Evolutionary conservation across 768 basidiomycete genomes (phyloP), one percentile per base, ranked within the genome.

Genomic region (Leccinum longicurvipes): DNA sequence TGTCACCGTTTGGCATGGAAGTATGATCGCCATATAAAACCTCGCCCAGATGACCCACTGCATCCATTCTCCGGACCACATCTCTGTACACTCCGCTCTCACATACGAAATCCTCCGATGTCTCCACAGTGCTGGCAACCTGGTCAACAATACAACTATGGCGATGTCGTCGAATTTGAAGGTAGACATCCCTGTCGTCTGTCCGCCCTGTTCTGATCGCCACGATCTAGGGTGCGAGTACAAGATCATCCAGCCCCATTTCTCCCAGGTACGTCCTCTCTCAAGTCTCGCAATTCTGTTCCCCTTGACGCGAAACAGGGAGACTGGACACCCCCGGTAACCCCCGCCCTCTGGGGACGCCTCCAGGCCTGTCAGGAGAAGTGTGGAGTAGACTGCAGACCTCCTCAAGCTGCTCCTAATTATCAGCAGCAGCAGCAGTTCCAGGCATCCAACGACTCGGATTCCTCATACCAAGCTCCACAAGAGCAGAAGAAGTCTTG

Each of bases 181-280:
- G 82, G 87, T 82, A 58, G 21, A 63, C 46, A 41, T n/a, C 15
- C 29, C n/a, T 32, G 27, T 31, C 47, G 7, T 11, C 29, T 25
- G 19, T 39, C 39, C 6, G 3, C 3, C 53, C 21, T 29, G 48
- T 28, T 53, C 61, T 61, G 53, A 66, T 60, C 46, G 11, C 21
- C 36, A 12, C 9, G 51, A 51, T 63, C 52, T 50, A 58, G 86
- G 81, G 39, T 66, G 70, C 59, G 72, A 69, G 41, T 91, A 89
- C 76, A 84, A 82, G 70, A 85, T 85, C 70, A 82, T 89, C 60
- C 87, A 89, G 64, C 74, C 85, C 9, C 89, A 91, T 72, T 72
- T 65, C 51, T 87, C 88, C 28, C 85, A 88, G 78, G 87, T 82
- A 59, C 53, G 66, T 57, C 19, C 39, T 25, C 8, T 48, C 25